phyloP scores from a whole-genome alignment of 1,139 yeast species.

The Geotrichum klebahnii region DNA sequence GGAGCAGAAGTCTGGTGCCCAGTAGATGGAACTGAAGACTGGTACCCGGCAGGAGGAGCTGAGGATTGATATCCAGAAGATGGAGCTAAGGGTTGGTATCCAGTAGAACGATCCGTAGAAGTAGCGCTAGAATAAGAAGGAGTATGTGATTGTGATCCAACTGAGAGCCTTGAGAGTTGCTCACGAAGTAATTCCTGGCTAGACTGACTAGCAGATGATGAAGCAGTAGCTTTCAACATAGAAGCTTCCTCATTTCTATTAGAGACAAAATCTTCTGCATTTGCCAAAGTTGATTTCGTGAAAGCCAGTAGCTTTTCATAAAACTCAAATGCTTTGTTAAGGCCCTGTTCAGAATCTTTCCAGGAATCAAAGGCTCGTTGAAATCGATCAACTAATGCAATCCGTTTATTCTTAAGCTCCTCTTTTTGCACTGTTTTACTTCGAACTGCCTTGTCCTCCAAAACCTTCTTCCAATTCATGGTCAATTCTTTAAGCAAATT shows the following conservation, averaged over 20 bases:
- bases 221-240: slow-evolving; percentile 26
- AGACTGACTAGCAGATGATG: slow-evolving; percentile 19
- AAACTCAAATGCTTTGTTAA: slow-evolving; percentile 57
- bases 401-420: slow-evolving; percentile 41
- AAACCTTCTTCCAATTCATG: slow-evolving; percentile 53
- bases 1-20: too few species aligned
- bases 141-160: slow-evolving; percentile 17
- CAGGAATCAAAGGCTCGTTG: slow-evolving; percentile 51
- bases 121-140: background rate
- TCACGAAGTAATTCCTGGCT: slow-evolving; percentile 29
- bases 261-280: slow-evolving; percentile 40
- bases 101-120: background rate
- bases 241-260: slow-evolving; percentile 40
- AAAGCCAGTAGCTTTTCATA: slow-evolving; percentile 54
- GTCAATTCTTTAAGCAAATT: slow-evolving; percentile 55
- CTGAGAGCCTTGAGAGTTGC: slow-evolving; percentile 30
- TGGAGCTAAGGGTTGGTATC: slow-evolving; percentile 7
- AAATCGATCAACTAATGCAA: slow-evolving; percentile 47
- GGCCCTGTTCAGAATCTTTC: slow-evolving; percentile 56
- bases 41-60: slow-evolving; percentile 2
- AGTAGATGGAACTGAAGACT: too few species aligned
- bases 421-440: slow-evolving; percentile 39
- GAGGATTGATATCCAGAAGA: slow-evolving; percentile 5
- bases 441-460: slow-evolving; percentile 44
- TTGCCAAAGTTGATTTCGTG: slow-evolving; percentile 42